These are phyloP conservation scores for Bacidia gigantensis DNA, from an alignment of 495 filamentous ascomycete species.

Conservation along the genomic window DNA sequence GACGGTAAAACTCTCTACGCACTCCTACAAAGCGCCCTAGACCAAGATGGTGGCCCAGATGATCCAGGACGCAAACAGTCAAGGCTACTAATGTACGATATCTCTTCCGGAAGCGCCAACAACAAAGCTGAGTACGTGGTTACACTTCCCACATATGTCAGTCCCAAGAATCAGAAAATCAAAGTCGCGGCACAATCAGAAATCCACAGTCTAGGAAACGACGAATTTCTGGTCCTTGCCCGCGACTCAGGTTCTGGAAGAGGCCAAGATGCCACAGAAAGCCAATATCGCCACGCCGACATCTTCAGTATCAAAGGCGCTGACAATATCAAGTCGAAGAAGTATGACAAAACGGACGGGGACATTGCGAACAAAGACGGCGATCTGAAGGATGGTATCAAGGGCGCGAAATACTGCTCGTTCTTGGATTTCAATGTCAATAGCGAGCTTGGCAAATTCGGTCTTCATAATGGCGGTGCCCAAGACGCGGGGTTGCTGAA, in stretches of 20 bases:
- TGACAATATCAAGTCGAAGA: constrained; percentile 48
- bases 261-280: constrained; percentile 37
- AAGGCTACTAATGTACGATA: constrained; percentile 51
- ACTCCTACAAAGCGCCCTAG: constrained; percentile 52
- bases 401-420: constrained; percentile 49
- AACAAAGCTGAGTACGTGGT: constrained; percentile 57
- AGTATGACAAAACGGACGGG: constrained; percentile 36
- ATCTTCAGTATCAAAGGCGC: constrained; percentile 50
- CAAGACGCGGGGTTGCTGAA: constrained; percentile 46
- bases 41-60: constrained; percentile 51
- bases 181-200: constrained; percentile 58
- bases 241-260: constrained; percentile 51
- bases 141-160: constrained; percentile 44
- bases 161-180: constrained; percentile 25
- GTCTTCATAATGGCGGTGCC: constrained; percentile 51
- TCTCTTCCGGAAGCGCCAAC: constrained; percentile 24
- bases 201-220: constrained; percentile 49
- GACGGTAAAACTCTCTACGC: constrained; percentile 55
- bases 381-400: constrained; percentile 41
- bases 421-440: constrained; percentile 67
- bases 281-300: constrained; percentile 60
- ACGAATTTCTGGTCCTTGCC: constrained; percentile 55
- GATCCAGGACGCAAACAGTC: constrained; percentile 40
- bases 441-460: constrained; percentile 50
- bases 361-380: constrained; percentile 40